Evolutionary conservation across 257 asterid species (phyloP), one percentile per base, ranked within the genome.

Genomic region (Solanum infundibuliforme): DNA sequence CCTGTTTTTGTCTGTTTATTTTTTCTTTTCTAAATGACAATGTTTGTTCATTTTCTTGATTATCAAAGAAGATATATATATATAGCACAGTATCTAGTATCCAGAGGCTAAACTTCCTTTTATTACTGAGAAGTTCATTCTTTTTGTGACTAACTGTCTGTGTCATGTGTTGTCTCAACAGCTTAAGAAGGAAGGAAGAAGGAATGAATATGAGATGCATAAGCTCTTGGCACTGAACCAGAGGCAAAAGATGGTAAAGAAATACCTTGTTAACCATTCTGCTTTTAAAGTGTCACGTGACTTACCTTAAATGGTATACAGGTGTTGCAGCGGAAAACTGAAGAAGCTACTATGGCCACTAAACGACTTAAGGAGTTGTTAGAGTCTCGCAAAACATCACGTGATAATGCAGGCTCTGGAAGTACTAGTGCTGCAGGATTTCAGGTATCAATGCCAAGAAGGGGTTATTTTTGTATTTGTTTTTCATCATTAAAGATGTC

Each of bases 131-230:
- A 48, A 81, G 85, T 29, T 48, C 69, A 81, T 46, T 36, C 20
- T 48, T 29, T 81, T 82, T 46, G 43, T 31, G 86, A 82, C 69
- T 29, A 81, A 81, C 43, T 81, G 55, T 76, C 35, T 12, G 39
- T 48, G 20, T 8, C 39, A 20, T 48, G 46, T 16, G 25, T 73
- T 39, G 48, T 86, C 68, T 89, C 83, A 89, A 79, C 92, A 97
- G 98, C 95, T 95, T 10, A 95, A 92, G 93, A 97, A 95, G 86
- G 99, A 97, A 92, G 99, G 99, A 62, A 92, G 99, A 87, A 92
- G 99, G 91, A 97, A 96, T 69, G 99, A 97, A 88, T 97, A 97
- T 92, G 99, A 97, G 95, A 92, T 97, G 99, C 99, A 96, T 86
- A 97, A 97, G 92, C 94, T 97, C 84, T 81, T 94, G 91, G 98